Evolutionary conservation across 2,329 filamentous ascomycete species (phyloP).

Genomic region (Colletotrichum kahawae): DNA sequence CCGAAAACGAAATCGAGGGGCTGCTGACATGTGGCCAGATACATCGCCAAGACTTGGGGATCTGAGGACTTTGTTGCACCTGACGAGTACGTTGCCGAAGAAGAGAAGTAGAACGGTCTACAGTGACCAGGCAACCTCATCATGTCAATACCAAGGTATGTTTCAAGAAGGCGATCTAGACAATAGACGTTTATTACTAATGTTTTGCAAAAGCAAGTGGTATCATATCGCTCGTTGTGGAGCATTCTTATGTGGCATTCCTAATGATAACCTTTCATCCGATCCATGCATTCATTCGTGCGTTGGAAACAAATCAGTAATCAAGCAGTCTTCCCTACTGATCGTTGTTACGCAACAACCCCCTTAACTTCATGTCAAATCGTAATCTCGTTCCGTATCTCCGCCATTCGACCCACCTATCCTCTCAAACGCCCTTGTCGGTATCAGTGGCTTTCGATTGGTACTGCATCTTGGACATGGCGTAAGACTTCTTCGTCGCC

Average conservation of each 20-base stretch:
- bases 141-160: rapidly evolving
- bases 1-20: not conserved
- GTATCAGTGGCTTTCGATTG: not conserved
- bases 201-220: not conserved
- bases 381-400: not conserved
- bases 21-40: slow-evolving; percentile 34
- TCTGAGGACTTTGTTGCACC: slow-evolving; percentile 43
- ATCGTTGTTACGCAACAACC: not conserved
- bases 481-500: not conserved
- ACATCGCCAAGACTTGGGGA: slow-evolving; percentile 42
- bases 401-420: rapidly evolving
- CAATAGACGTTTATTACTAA: not conserved
- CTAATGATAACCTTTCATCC: rapidly evolving
- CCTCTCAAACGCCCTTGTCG: not conserved
- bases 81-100: slow-evolving; percentile 33
- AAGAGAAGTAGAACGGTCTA: slow-evolving; percentile 23
- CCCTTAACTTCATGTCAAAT: not conserved
- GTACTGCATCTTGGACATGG: not conserved
- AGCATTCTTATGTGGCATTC: not conserved
- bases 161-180: not conserved
- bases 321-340: not conserved
- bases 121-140: not conserved
- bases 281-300: not conserved
- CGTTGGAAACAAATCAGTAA: not conserved
- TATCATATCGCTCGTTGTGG: not conserved